A percentile compares a stretch with the other conserved stretches of the same genome.
Evolutionary conservation across 2,329 filamentous ascomycete species (phyloP).

Genomic region (Pyricularia grisea): DNA sequence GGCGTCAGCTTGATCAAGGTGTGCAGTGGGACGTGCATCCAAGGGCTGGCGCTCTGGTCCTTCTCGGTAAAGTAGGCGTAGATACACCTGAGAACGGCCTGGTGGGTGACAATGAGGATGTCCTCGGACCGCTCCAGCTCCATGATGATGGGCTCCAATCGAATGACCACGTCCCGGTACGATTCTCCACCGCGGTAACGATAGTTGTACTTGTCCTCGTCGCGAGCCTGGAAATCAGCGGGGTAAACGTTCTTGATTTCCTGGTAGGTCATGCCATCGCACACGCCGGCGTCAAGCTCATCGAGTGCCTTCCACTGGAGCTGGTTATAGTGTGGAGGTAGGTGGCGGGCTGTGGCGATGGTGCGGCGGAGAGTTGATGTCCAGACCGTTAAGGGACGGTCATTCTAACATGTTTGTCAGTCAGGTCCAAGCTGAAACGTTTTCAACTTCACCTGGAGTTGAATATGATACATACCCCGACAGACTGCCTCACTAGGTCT

Average conservation of each 20-base stretch:
- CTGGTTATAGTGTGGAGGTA: slow-evolving; percentile 78
- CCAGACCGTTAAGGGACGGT: slow-evolving; percentile 53
- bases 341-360: slow-evolving; percentile 79
- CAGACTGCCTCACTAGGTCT: slow-evolving; percentile 73
- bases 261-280: slow-evolving; percentile 91
- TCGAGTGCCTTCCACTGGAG: slow-evolving; percentile 98
- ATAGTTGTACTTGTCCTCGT: slow-evolving; percentile 99
- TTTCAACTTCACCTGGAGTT: neutral
- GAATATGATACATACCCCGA: slow-evolving; percentile 56
- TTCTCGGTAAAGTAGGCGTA: slow-evolving; percentile 99
- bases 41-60: slow-evolving; percentile 83
- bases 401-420: slow-evolving; percentile 32
- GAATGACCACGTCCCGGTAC: slow-evolving; percentile 92
- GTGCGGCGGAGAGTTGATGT: slow-evolving; percentile 65
- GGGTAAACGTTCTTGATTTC: slow-evolving; percentile 88
- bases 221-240: slow-evolving; percentile 88
- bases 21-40: slow-evolving; percentile 97
- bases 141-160: slow-evolving; percentile 98
- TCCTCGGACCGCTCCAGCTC: slow-evolving; percentile 93
- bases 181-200: slow-evolving; percentile 94
- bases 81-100: slow-evolving; percentile 92
- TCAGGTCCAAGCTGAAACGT: neutral
- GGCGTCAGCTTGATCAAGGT: slow-evolving; percentile 95
- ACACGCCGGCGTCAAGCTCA: slow-evolving; percentile 92
- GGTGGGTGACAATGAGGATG: slow-evolving; percentile 95